Conservation (phyloP, 2,329 filamentous ascomycete genomes). For the Colletotrichum cordylinicola region DNA sequence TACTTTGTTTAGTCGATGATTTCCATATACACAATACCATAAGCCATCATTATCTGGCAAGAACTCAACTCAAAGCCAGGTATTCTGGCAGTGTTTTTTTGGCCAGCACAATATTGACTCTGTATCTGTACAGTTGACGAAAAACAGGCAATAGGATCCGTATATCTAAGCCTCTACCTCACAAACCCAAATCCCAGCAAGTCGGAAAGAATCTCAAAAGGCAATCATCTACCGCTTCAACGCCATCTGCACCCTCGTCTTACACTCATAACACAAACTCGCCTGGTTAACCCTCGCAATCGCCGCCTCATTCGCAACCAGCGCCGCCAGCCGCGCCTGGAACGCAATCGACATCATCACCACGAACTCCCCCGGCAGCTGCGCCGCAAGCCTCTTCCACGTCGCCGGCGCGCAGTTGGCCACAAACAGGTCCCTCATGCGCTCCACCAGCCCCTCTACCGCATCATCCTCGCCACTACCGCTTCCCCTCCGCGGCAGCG, state of each 20-base stretch:
- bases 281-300: slow-evolving; percentile 10
- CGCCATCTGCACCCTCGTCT: slow-evolving; percentile 7
- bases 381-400: slow-evolving; percentile 2
- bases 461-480: not conserved
- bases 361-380: not conserved
- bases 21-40: not conserved
- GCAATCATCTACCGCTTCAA: not conserved
- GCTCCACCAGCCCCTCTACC: not conserved
- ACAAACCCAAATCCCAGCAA: not conserved
- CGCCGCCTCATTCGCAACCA: slow-evolving; percentile 9
- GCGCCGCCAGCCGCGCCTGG: slow-evolving; percentile 6
- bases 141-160: not conserved
- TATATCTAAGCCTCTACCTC: not conserved
- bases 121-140: not conserved
- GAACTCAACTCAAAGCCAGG: not conserved
- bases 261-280: slow-evolving; percentile 17
- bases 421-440: slow-evolving; percentile 1
- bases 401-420: not conserved
- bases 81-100: not conserved
- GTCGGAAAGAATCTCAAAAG: not conserved
- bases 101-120: not conserved
- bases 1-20: not conserved
- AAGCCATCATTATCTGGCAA: not conserved
- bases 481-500: not conserved
- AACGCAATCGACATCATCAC: slow-evolving; percentile 13